Base-by-base conservation (phyloP, 2,329 filamentous ascomycete species). In the Colletotrichum sp. region DNA sequence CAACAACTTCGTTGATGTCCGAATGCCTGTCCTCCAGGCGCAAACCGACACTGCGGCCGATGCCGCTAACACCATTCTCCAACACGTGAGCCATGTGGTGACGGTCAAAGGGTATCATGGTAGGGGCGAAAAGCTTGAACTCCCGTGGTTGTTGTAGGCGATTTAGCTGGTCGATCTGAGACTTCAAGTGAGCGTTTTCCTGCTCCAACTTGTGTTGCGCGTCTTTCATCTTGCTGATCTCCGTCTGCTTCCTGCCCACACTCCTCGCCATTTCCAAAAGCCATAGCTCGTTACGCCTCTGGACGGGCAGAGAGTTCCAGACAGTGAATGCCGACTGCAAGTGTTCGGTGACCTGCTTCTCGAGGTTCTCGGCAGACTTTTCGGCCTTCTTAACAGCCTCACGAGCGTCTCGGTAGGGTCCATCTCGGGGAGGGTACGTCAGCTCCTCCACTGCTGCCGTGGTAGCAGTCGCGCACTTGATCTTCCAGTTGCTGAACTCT, bases 301-400 rank as follows among this genome's bases (percentile, higher is more conserved):
- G 89, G 3, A 83, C 78, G 0, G 92, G 85, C 30, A 97, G 87
- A 3, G 88, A 87, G 68, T 91, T 91, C 96, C 96, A 99, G 57
- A 95, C 93, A 8, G 90, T 89, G 82, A 93, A 98, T 1, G 95
- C 93, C 16, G 93, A 91, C n/a, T 94, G 90, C 7, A 98, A 84
- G 82, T 99, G 96, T 74, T 94, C 90, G 55, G 91, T 88, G 36
- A 96, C 91, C 79, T 94, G 92, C 68, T 92, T 91, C 78, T 95
- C 93, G 67, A 96, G 89, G 32, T 87, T 84, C 78, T 89, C 91
- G 57, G 88, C 94, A 77, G 86, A 82, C 79, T 86, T 86, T 78
- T 91, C 88, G 0, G 88, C 89, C 67, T 84, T 87, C 66, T 86
- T 87, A 1, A 90, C 82, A 15, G 86, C 85, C 24, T 90, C 88